Evolutionary conservation across 2,329 filamentous ascomycete genomes (phyloP), one percentile per base, ranked within the genome.

Genomic region (Pseudopyricularia cyperi): DNA sequence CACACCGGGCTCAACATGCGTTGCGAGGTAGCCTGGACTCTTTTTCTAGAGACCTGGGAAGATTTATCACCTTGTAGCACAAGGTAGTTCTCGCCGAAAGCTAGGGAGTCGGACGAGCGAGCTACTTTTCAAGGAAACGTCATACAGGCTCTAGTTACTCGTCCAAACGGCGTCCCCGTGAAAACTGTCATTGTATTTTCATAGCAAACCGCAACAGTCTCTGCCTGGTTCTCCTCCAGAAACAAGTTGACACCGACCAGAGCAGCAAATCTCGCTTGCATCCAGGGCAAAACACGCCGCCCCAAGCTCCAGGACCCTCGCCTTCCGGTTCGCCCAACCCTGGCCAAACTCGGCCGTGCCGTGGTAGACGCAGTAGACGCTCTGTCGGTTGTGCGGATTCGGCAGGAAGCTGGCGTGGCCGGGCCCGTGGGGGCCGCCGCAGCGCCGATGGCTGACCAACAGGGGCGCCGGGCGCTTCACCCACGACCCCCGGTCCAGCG

Each of bases 271-370:
- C 15, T 54, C 39, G 22, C 50, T 51, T 3, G 57, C 56, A 37
- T 49, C 22, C n/a, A 49, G 51, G 8, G 24, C 22, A 26, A 58
- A 58, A 7, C 52, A 52, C n/a, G 53, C 48, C 3, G 55, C 51
- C 2, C 42, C 52, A n/a, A 58, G 42, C 9, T 46, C 50, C 33
- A 56, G 44, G 11, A 58, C 51, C 3, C 57, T 47, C 11, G 54
- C 57, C 33, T 58, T 58, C 22, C 57, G 54, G 24, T 58, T 58
- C 28, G 51, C 54, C 52, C 56, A 58, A 1, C 57, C 57, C 17
- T 58, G 56, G 24, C 53, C 56, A 42, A 52, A 54, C 14, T 53
- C 37, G 4, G n/a, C 37, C 17, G 37, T 42, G 14, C 53, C 57
- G 42, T 58, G 57, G 28, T 57, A 58, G 35, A 58, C 33, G 48